Conservation (phyloP, 208 protist species). For the Wallacemonas collosoma region DNA sequence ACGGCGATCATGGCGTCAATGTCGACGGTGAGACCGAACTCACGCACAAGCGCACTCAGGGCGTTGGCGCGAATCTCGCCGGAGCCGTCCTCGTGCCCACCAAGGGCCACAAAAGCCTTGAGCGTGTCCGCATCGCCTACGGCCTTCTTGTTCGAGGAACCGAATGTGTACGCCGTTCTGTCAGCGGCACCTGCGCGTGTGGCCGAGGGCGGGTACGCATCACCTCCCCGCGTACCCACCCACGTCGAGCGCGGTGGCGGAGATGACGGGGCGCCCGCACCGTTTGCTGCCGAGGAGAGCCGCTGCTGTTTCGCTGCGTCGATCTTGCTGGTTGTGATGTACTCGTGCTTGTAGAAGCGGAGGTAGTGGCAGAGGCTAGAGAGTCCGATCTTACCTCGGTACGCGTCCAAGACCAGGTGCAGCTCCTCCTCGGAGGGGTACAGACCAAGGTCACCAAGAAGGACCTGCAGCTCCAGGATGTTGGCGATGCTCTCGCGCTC, state of each 20-base stretch:
- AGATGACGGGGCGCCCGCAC: neutral
- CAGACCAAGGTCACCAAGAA: conserved; percentile 72
- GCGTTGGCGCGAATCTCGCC: conserved; percentile 47
- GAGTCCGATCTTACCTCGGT: conserved; percentile 66
- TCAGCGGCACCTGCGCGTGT: conserved; percentile 4
- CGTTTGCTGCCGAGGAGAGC: neutral
- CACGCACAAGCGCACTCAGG: conserved; percentile 54
- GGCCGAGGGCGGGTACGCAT: conserved; percentile 17
- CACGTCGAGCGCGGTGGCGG: neutral
- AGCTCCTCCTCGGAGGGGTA: conserved; percentile 77
- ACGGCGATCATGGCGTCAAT: conserved; percentile 60
- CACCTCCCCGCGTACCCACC: neutral
- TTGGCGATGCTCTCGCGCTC: conserved; percentile 73
- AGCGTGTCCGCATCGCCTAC: conserved; percentile 62
- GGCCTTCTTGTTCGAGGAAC: conserved; percentile 9
- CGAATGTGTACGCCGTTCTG: conserved; percentile 11
- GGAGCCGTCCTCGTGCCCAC: conserved; percentile 68
- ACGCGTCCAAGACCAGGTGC: conserved; percentile 51
- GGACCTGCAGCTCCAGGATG: conserved; percentile 67
- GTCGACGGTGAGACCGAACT: conserved; percentile 84
- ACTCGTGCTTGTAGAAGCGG: conserved; percentile 82
- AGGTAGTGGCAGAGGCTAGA: conserved; percentile 69
- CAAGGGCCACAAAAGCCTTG: conserved; percentile 79
- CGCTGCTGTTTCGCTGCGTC: conserved; percentile 23
- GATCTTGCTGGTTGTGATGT: conserved; percentile 11